phyloP scores from a whole-genome alignment of 208 protist species.

The Acanthamoeba sp. region DNA sequence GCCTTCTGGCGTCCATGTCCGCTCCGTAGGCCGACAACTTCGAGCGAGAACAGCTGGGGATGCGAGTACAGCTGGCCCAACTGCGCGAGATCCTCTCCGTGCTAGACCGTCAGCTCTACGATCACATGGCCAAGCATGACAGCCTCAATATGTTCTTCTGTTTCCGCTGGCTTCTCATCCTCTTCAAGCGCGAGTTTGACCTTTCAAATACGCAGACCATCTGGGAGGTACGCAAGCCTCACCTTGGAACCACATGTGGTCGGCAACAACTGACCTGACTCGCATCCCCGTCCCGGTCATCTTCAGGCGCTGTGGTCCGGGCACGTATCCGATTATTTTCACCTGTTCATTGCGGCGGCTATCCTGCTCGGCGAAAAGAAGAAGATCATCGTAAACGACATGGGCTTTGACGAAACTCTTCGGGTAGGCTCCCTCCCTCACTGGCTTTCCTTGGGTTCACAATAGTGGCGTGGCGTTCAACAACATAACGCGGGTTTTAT shows the following conservation, averaged over 20 bases:
- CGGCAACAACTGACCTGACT: not conserved
- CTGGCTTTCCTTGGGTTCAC: not conserved
- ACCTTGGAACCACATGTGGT: not conserved
- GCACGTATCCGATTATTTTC: conserved; percentile 31
- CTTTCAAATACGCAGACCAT: not conserved
- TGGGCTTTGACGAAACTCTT: conserved; percentile 62
- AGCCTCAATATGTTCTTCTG: conserved; percentile 66
- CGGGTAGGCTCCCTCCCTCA: not conserved
- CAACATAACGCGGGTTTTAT: not conserved
- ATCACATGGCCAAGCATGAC: conserved; percentile 62
- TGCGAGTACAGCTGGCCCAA: conserved; percentile 3
- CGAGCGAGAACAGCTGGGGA: conserved; percentile 2
- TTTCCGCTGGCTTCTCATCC: conserved; percentile 69
- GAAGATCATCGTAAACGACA: conserved; percentile 27
- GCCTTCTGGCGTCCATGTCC: too few species aligned
- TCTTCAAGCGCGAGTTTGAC: conserved; percentile 69
- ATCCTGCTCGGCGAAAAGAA: conserved; percentile 37
- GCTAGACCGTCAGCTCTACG: conserved; percentile 19
- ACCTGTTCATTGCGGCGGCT: conserved; percentile 28
- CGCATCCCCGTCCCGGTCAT: not conserved
- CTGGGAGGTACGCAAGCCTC: conserved; percentile 14
- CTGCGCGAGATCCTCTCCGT: conserved; percentile 3
- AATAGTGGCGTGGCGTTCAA: not conserved
- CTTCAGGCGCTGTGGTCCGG: conserved; percentile 41
- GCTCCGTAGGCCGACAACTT: conserved; percentile 53